These are phyloP conservation scores for Epichloe festucae DNA, from an alignment of 2,329 filamentous ascomycete genomes.

Conservation along the genomic window DNA sequence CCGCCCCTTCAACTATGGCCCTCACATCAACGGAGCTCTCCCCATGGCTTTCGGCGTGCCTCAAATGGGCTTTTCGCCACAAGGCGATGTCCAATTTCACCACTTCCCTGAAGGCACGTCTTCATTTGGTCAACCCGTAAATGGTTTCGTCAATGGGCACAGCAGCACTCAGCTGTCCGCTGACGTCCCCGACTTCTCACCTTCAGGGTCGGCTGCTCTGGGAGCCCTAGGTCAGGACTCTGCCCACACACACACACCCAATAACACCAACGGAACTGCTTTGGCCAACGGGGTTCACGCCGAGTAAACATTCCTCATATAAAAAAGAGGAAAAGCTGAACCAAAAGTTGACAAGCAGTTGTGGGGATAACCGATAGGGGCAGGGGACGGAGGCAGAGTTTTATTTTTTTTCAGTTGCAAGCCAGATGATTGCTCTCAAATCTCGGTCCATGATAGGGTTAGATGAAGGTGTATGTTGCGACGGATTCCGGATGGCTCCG, in stretches of 20 bases:
- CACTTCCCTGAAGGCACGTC: constrained; percentile 18
- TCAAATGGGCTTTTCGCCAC: constrained; percentile 16
- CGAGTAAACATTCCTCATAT: neutral
- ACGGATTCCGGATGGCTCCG: neutral
- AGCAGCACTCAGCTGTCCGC: constrained; percentile 23
- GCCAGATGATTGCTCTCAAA: neutral
- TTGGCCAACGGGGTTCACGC: constrained; percentile 4
- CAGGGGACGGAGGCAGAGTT: neutral
- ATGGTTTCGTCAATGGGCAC: constrained; percentile 15
- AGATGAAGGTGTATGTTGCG: neutral
- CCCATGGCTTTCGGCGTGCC: constrained; percentile 18
- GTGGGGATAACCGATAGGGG: neutral
- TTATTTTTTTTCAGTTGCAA: neutral
- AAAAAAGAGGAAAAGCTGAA: neutral
- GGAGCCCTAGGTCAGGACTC: neutral
- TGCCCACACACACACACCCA: neutral
- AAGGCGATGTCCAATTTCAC: constrained; percentile 16
- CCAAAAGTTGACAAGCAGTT: neutral
- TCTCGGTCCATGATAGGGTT: neutral
- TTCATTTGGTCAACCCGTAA: constrained; percentile 25
- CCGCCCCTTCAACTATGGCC: constrained; percentile 15
- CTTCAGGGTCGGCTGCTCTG: constrained; percentile 12
- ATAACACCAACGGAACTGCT: constrained; percentile 6
- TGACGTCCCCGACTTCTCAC: constrained; percentile 27
- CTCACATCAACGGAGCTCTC: constrained; percentile 20